Conservation (phyloP, 169 alveolate genomes). For the Eimeria acervulina region DNA sequence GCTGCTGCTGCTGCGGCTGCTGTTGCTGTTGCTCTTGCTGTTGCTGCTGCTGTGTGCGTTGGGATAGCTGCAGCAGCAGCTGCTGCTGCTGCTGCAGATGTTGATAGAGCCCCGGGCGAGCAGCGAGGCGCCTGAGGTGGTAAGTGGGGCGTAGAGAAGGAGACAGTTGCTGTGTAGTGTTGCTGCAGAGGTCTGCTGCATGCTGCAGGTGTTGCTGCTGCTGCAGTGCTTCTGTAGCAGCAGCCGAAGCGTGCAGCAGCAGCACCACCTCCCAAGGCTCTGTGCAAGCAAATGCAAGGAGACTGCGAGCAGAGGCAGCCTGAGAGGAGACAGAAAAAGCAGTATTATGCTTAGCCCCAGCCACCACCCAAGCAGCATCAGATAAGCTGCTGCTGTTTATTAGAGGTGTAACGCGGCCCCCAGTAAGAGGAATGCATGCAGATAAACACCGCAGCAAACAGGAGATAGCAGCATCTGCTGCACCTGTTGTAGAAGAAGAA, state of each 20-base stretch:
- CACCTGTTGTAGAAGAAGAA: too few species aligned
- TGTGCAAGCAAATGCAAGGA: conserved; percentile 52
- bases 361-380: conserved; percentile 36
- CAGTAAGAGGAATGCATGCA: conserved; percentile 17
- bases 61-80: background rate
- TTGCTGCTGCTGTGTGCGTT: background rate
- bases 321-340: background rate
- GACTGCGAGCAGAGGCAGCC: conserved; percentile 53
- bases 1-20: background rate
- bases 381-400: conserved; percentile 30
- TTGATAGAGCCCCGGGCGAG: background rate
- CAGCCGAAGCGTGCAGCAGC: background rate
- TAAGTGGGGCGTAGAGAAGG: too few species aligned
- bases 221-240: background rate
- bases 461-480: conserved; percentile 12
- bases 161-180: background rate
- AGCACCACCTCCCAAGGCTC: conserved; percentile 64
- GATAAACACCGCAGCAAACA: conserved; percentile 10
- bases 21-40: too few species aligned
- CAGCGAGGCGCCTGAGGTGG: background rate
- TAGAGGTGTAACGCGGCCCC: conserved; percentile 40
- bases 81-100: conserved; percentile 43
- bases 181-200: background rate
- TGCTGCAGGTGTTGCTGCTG: conserved; percentile 11
- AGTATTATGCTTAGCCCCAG: conserved; percentile 17